Conservation (phyloP, 768 basidiomycete genomes). For the Auricularia auricula-judae region DNA sequence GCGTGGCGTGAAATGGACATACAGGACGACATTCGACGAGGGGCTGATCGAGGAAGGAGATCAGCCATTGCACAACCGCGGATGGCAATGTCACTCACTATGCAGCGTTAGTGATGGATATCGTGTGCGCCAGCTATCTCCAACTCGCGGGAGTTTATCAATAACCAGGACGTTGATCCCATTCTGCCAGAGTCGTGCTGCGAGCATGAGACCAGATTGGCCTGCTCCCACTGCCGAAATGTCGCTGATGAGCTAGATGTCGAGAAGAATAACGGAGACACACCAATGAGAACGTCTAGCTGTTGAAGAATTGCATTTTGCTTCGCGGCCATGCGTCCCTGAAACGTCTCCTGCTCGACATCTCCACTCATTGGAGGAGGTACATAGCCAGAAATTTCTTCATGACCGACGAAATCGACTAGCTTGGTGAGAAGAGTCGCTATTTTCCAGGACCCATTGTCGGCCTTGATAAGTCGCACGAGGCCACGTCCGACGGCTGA, state of each 20-base stretch:
- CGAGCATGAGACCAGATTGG: slow-evolving; percentile 32
- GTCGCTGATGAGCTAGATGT: neutral
- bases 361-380: neutral
- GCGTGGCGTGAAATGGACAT: neutral
- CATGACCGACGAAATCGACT: slow-evolving; percentile 24
- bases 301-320: slow-evolving; percentile 15
- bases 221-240: slow-evolving; percentile 29
- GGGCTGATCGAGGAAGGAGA: slow-evolving; percentile 3
- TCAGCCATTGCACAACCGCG: slow-evolving; percentile 9
- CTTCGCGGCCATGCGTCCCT: neutral
- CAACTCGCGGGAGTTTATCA: slow-evolving; percentile 24
- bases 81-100: slow-evolving; percentile 12
- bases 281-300: slow-evolving; percentile 30
- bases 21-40: neutral
- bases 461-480: slow-evolving; percentile 20
- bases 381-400: slow-evolving; percentile 10
- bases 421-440: slow-evolving; percentile 23
- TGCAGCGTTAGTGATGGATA: slow-evolving; percentile 34
- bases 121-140: slow-evolving; percentile 33
- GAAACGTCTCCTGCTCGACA: neutral
- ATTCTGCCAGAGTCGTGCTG: slow-evolving; percentile 32
- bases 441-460: slow-evolving; percentile 23
- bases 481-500: slow-evolving; percentile 24
- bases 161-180: slow-evolving; percentile 27
- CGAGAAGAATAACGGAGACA: slow-evolving; percentile 8